Base-by-base conservation (phyloP, 1,284 basidiomycete genomes). In the Malassezia furfur region DNA sequence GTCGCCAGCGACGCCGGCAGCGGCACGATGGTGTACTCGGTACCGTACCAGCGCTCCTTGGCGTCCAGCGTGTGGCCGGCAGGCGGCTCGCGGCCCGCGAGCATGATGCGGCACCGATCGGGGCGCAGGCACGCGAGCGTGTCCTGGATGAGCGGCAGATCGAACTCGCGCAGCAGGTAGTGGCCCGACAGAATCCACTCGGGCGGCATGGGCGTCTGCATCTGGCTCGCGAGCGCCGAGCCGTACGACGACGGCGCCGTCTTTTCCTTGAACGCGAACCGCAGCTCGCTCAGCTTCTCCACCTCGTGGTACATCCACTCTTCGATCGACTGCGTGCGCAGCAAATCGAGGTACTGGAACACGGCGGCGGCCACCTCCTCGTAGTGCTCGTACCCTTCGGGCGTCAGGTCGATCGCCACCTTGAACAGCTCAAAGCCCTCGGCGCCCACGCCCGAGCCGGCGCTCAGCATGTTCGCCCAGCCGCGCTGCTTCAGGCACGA, bases 231-330 rank as follows among this genome's bases (percentile, higher is more conserved):
- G 15, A 96, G 79, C 72, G 81, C 82, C 10, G 85, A 84, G 4
- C 87, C 88, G 74, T 96, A 94, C 57, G 82, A 79, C 46, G 89
- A 84, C 0, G 90, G 85, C 17, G 83, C 74, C 40, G 80, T 79
- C 76, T 94, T 91, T 76, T 98, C 93, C 49, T 85, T 81, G 75
- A 94, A 98, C 35, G 84, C 82, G 80, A 96, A 98, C 22, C 82
- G 82, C 32, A 85, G 87, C 32, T 82, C 78, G 31, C 84, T 82
- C 38, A 99, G 80, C 39, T 81, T 80, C 45, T 83, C 81, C 52
- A 86, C 81, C 76, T 99, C 94, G 41, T 83, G 78, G 74, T 91
- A 91, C 59, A 85, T 81, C 79, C 83, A 87, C 44, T 81, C 72
- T 17, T 85, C 81, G 38, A 93, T 82, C 5, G 81, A 78, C 30